These are phyloP conservation scores for Paradendryphiella salina DNA, from an alignment of 2,329 filamentous ascomycete species.

Conservation along the genomic window DNA sequence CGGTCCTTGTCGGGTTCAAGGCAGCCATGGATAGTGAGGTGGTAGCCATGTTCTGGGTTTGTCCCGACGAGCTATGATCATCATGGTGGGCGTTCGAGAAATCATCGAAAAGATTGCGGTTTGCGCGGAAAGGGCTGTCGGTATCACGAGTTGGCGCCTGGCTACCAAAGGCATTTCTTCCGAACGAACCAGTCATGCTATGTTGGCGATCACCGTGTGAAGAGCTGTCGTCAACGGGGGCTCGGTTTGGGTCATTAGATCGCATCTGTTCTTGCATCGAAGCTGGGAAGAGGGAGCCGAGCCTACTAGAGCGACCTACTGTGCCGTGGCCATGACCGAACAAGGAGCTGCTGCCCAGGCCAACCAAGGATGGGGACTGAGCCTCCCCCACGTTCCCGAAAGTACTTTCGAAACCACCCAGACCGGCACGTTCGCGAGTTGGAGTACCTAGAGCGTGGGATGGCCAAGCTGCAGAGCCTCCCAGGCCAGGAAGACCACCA, in stretches of 20 bases:
- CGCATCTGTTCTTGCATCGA: conserved; percentile 94
- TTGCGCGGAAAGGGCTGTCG: conserved; percentile 47
- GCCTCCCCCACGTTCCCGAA: conserved; percentile 78
- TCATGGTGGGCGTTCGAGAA: conserved; percentile 38
- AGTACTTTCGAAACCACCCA: conserved; percentile 58
- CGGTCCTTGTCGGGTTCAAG: conserved; percentile 40
- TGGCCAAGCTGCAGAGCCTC: conserved; percentile 65
- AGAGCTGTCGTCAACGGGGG: conserved; percentile 62
- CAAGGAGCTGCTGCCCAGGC: conserved; percentile 63
- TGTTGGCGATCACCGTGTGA: conserved; percentile 45
- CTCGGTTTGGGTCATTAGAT: conserved; percentile 48
- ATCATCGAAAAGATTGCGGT: conserved; percentile 47
- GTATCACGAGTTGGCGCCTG: conserved; percentile 45
- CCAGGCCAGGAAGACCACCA: conserved; percentile 58
- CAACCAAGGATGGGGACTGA: conserved; percentile 72
- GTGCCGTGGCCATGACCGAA: conserved; percentile 68
- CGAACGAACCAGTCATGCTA: conserved; percentile 66
- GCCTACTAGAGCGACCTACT: conserved; percentile 75
- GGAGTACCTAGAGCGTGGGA: conserved; percentile 76
- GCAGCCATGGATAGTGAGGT: conserved; percentile 40
- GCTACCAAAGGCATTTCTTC: conserved; percentile 60
- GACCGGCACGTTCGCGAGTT: conserved; percentile 59
- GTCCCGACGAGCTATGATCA: conserved; percentile 29
- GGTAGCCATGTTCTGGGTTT: conserved; percentile 32
- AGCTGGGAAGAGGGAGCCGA: conserved; percentile 83